Conservation (phyloP, 2,329 filamentous ascomycete genomes). For the Xylariaceae sp. region DNA sequence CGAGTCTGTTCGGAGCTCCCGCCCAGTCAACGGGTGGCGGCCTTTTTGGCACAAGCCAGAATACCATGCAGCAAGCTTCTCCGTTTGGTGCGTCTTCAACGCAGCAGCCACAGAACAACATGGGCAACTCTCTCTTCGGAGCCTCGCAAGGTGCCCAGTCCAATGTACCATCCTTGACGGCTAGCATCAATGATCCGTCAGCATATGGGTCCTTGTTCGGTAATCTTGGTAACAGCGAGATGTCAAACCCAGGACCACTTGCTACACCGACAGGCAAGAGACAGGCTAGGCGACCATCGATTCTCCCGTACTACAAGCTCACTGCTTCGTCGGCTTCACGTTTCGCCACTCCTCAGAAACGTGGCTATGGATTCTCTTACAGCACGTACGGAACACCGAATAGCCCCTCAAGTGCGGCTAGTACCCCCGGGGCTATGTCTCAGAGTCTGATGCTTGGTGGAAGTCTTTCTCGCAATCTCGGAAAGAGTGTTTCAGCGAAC, state of each 20-base stretch:
- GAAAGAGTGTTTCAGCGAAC: conserved; percentile 84
- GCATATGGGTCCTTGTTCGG: conserved; percentile 91
- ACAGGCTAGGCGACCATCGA: conserved; percentile 73
- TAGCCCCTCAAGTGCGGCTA: conserved; percentile 62
- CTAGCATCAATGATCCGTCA: conserved; percentile 76
- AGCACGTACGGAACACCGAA: conserved; percentile 83
- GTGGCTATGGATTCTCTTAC: conserved; percentile 88
- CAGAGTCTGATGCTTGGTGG: conserved; percentile 65
- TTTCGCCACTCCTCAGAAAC: conserved; percentile 78
- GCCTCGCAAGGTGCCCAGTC: conserved; percentile 44
- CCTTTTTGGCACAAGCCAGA: conserved; percentile 28
- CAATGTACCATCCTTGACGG: conserved; percentile 65
- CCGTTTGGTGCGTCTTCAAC: conserved; percentile 49
- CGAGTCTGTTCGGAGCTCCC: conserved; percentile 55
- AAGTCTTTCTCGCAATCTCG: conserved; percentile 68
- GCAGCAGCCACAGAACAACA: conserved; percentile 42
- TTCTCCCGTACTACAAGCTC: conserved; percentile 82
- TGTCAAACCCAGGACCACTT: conserved; percentile 76
- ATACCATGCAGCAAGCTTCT: conserved; percentile 38
- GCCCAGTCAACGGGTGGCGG: no score
- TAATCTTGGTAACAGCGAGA: conserved; percentile 60
- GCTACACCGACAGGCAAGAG: conserved; percentile 79
- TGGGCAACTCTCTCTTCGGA: conserved; percentile 58
- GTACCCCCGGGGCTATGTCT: conserved; percentile 64
- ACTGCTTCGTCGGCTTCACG: conserved; percentile 77